Percentiles rank a stretch among this genome's conserved stretches.
Conservation (phyloP, 768 basidiomycete genomes). For the Boletus huronensis region DNA sequence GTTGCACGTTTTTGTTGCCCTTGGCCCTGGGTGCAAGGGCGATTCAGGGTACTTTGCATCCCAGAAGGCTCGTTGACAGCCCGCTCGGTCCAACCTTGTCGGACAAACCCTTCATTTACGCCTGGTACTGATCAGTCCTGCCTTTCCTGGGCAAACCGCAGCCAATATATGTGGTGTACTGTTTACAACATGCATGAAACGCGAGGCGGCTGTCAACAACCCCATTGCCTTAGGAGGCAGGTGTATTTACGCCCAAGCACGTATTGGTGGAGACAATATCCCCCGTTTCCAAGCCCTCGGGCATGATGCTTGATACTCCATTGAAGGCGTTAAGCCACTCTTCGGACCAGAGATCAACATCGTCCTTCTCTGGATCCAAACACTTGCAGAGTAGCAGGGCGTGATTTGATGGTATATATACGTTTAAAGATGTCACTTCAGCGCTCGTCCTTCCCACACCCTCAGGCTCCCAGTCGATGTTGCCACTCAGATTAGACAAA, state of each 20-base stretch:
- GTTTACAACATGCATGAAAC: conserved; percentile 8
- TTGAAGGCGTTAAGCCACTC: neutral
- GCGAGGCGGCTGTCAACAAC: conserved; percentile 5
- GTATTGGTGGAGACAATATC: neutral
- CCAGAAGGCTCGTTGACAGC: neutral
- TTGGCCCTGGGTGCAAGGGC: conserved; percentile 7
- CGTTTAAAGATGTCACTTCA: conserved; percentile 7
- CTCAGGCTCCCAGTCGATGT: conserved; percentile 9
- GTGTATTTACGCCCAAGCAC: conserved; percentile 6
- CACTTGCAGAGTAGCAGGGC: neutral
- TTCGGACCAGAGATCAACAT: neutral
- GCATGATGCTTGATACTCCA: neutral
- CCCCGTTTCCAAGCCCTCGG: neutral
- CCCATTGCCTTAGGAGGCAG: neutral
- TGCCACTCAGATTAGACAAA: conserved; percentile 9
- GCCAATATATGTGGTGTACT: neutral
- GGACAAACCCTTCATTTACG: no score
- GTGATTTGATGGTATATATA: neutral
- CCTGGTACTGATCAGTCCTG: neutral
- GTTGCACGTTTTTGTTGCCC: neutral
- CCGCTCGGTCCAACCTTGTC: neutral
- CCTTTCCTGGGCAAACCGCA: neutral
- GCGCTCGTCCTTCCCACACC: conserved; percentile 3
- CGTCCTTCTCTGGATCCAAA: neutral
- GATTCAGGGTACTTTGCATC: neutral